Percentiles rank a stretch among this genome's conserved stretches.
phyloP scores from a whole-genome alignment of 495 filamentous ascomycete genomes.

The Neurospora sublineolata region DNA sequence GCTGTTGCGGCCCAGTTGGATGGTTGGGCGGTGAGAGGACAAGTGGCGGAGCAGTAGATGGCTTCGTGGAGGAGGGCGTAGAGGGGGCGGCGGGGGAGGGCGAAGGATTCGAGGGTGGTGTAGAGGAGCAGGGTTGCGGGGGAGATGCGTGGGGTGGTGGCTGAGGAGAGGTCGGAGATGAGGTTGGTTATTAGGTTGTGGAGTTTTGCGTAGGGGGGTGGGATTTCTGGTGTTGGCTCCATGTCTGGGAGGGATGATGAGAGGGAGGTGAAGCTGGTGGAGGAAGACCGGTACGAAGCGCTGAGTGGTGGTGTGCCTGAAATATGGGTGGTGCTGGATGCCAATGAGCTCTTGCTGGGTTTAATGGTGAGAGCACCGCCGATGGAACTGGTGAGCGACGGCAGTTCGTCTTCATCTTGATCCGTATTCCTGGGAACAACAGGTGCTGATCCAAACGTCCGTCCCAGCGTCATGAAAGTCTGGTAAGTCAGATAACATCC shows the following conservation, averaged over 20 bases:
- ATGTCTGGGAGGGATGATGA: background rate
- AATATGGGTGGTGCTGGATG: background rate
- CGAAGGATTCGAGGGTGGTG: conserved; percentile 3
- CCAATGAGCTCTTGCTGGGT: background rate
- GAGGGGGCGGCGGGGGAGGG: conserved; percentile 12
- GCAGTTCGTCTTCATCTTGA: conserved; percentile 50
- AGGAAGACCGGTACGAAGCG: background rate
- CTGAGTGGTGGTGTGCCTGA: background rate
- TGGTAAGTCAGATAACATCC: conserved; percentile 43
- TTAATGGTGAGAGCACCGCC: background rate
- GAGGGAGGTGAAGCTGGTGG: background rate
- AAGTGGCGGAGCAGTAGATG: conserved; percentile 11
- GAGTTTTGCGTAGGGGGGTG: background rate
- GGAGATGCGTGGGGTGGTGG: conserved; percentile 11
- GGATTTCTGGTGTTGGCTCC: background rate
- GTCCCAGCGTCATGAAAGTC: conserved; percentile 63
- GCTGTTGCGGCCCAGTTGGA: conserved; percentile 34
- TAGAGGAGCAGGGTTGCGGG: background rate
- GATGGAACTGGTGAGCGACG: conserved; percentile 47
- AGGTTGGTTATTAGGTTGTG: background rate
- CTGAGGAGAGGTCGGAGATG: background rate
- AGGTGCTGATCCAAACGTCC: conserved; percentile 50
- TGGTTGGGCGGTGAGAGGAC: background rate
- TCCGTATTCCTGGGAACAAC: conserved; percentile 41
- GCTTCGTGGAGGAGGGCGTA: conserved; percentile 18